Conservation (phyloP, 306 rosid species). For the Abrus precatorius region DNA sequence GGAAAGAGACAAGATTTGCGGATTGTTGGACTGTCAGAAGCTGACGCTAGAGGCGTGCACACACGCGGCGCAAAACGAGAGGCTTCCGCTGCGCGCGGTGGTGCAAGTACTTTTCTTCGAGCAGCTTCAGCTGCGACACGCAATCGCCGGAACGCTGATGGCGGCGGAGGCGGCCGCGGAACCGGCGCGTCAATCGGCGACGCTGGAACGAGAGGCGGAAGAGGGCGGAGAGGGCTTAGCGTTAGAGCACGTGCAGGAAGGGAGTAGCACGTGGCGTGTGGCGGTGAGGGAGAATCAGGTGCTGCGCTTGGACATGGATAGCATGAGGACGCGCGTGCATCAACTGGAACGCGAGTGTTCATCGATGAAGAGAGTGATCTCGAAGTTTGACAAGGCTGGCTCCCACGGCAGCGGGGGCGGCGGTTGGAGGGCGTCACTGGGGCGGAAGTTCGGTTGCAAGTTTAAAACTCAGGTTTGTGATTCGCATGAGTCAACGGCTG, state of each 20-base stretch:
- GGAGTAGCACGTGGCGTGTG: slow-evolving; percentile 68
- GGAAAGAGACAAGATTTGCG: slow-evolving; percentile 82
- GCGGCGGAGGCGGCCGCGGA: slow-evolving; percentile 66
- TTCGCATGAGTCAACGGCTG: slow-evolving; percentile 81
- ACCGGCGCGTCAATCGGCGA: slow-evolving; percentile 57
- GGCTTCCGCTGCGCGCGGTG: slow-evolving; percentile 90
- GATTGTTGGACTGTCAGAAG: slow-evolving; percentile 82
- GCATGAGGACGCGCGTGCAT: slow-evolving; percentile 99
- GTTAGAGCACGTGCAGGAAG: slow-evolving; percentile 49
- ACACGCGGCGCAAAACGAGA: slow-evolving; percentile 98
- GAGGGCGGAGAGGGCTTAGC: slow-evolving; percentile 37
- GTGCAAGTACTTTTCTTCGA: slow-evolving; percentile 93
- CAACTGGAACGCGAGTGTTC: slow-evolving; percentile 96
- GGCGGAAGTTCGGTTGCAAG: slow-evolving; percentile 81
- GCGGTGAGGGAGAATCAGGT: slow-evolving; percentile 97
- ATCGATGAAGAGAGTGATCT: slow-evolving; percentile 82
- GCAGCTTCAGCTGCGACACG: slow-evolving; percentile 97
- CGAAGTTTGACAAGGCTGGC: slow-evolving; percentile 66
- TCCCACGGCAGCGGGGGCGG: slow-evolving; percentile 36
- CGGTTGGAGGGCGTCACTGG: slow-evolving; percentile 68
- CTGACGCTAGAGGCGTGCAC: slow-evolving; percentile 95
- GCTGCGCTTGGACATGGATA: slow-evolving; percentile 95
- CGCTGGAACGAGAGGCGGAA: slow-evolving; percentile 47
- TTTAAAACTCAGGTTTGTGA: slow-evolving; percentile 97
- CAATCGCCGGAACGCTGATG: slow-evolving; percentile 80